Evolutionary conservation across 495 filamentous ascomycete species (phyloP), one percentile per base, ranked within the genome.

Genomic region (Penicillium fimorum): DNA sequence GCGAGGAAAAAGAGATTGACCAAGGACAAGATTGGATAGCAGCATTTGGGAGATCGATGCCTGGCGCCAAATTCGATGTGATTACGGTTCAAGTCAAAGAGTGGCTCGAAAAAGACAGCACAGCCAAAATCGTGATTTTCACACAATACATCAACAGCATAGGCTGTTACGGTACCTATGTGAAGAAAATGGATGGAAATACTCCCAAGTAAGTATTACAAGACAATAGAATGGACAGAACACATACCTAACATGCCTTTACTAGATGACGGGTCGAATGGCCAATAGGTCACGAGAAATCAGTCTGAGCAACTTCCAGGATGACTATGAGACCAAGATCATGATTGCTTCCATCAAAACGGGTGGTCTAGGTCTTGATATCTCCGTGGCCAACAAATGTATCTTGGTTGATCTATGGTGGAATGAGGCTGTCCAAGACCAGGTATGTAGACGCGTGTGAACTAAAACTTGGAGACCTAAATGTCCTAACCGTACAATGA

Each of bases 271-370:
- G 0, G 44, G 44, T 18, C 1, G 0, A 30, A 47, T 47, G 44
- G 7, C 22, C 8, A 29, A 47, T 4, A 47, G 17, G 17, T 29
- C 25, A 11, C n/a, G 44, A 6, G 44, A 47, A 12, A 30, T 17
- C 1, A n/a, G 20, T 3, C 44, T 47, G 1, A 5, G 17, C 1
- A 47, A 8, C 2, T 30, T 30, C n/a, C n/a, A n/a, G 1, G 5
- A 5, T 1, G 1, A 47, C 2, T 1, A 9, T 30, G 27, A 47
- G 2, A 32, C 4, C 4, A 47, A 12, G 24, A 47, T 47, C 9
- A 47, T 47, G 44, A 30, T 47, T 5, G 27, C 44, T 30, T 47
- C 44, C 3, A 11, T 47, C 3, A 47, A 47, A 47, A 47, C 44
- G 9, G 44, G 44, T 18, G 27, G 44, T 11, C 13, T 47, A 12